Evolutionary conservation across 176 grass and related monocot species (phyloP), one percentile per base, ranked within the genome.

Genomic region (Triticum monococcum): DNA sequence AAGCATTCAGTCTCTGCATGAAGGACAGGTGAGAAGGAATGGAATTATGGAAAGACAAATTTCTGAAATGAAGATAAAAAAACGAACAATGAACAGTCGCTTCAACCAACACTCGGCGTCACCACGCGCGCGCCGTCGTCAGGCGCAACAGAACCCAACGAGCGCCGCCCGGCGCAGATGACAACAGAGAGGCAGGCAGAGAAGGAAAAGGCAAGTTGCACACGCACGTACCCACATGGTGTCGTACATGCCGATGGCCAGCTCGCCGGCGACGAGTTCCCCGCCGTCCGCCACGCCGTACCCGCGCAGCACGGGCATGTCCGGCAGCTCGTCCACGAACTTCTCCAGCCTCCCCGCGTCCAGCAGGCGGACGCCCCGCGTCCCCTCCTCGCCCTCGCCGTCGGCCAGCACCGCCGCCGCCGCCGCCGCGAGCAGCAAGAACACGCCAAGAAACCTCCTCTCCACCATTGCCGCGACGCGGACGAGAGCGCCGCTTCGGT

Each of bases 191-290:
- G 60, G 33, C 4, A 0, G 1, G 46, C 46, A 50, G 48, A 18
- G 48, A 80, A 68, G 2, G 5, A 18, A 36, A 38, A 13, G 12
- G 3, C 72, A 65, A 22, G n/a, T 40, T 17, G 63, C 28, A 65
- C 80, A 83, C 96, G 68, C 87, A 98, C 96, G 68, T 88, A 98
- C 93, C 96, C 93, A 98, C 57, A 36, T 88, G 78, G 90, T 98
- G 37, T 98, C 93, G 61, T 92, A 94, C 96, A 95, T 98, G 90
- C 96, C 96, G 67, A 98, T 80, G 84, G 91, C 86, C 67, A 95
- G 90, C 67, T 98, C 95, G 52, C 96, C 90, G 88, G 96, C 83
- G 59, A 95, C 84, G 68, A 85, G 79, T n/a, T 14, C 6, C 17
- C 93, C 96, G 59, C 64, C 77, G 1, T 48, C 38, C 3, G 9